Percentiles rank a stretch among this genome's conserved stretches.
These are phyloP conservation scores for Pisolithus thermaeus DNA, from an alignment of 1,284 basidiomycete species.

Conservation along the genomic window DNA sequence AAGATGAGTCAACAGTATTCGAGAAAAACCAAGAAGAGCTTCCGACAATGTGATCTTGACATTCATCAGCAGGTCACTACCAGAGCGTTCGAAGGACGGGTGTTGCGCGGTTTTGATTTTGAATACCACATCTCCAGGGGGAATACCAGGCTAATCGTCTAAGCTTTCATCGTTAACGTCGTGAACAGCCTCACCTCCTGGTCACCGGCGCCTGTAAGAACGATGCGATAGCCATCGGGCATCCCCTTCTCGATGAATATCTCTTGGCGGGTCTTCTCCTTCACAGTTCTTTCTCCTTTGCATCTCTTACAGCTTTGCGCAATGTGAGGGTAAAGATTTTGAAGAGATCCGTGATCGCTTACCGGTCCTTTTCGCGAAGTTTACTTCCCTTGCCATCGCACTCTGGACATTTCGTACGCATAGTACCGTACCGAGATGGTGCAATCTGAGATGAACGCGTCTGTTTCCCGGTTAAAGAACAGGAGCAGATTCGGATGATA, in stretches of 20 bases:
- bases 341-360: constrained; percentile 15
- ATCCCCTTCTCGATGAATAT: constrained; percentile 88
- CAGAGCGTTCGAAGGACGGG: constrained; percentile 75
- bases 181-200: constrained; percentile 56
- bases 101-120: constrained; percentile 67
- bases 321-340: constrained; percentile 1
- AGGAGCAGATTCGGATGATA: constrained; percentile 16
- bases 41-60: constrained; percentile 88
- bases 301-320: constrained; percentile 85
- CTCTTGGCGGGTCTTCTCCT: constrained; percentile 86
- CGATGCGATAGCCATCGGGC: constrained; percentile 78
- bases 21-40: constrained; percentile 84
- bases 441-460: constrained; percentile 35
- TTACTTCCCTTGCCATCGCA: constrained; percentile 80
- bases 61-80: constrained; percentile 70
- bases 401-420: constrained; percentile 61
- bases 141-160: constrained; percentile 61
- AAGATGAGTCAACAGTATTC: constrained; percentile 82
- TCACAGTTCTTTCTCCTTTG: constrained; percentile 80
- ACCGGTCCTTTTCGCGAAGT: constrained; percentile 87
- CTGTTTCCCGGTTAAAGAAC: background rate
- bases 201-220: constrained; percentile 87
- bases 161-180: constrained; percentile 7
- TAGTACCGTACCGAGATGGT: constrained; percentile 44
- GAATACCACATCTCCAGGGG: constrained; percentile 87